Evolutionary conservation across 2,329 filamentous ascomycete genomes (phyloP).

Genomic region (Aureobasidium sp.): DNA sequence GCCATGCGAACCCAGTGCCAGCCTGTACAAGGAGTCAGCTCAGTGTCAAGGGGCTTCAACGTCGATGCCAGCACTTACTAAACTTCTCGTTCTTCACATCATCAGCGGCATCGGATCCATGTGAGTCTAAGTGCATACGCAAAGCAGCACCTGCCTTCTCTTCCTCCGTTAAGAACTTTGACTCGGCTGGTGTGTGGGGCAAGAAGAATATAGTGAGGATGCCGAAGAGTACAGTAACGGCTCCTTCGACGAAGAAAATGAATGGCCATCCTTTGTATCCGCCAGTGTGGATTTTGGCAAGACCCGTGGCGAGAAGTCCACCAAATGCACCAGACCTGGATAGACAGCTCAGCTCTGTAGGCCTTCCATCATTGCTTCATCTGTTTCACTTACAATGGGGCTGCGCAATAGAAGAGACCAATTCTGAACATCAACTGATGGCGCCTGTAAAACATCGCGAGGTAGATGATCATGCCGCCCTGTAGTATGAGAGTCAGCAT

Average conservation of each 20-base stretch:
- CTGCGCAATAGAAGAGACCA: constrained; percentile 30
- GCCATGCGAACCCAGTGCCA: constrained; percentile 20
- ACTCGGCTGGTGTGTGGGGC: constrained; percentile 43
- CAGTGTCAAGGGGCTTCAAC: no score
- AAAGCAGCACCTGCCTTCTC: constrained; percentile 20
- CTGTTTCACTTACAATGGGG: constrained; percentile 3
- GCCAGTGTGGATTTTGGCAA: constrained; percentile 30
- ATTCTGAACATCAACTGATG: constrained; percentile 34
- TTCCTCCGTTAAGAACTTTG: constrained; percentile 26
- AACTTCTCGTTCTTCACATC: constrained; percentile 18
- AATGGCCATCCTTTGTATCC: constrained; percentile 33
- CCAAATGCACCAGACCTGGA: constrained; percentile 29
- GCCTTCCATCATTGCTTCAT: no score
- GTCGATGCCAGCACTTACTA: neutral
- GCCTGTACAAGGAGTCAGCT: neutral
- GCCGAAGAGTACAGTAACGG: constrained; percentile 48
- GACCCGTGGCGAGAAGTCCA: constrained; percentile 34
- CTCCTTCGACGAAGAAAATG: constrained; percentile 42
- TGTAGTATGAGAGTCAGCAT: neutral
- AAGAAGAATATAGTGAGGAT: constrained; percentile 46
- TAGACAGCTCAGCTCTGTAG: no score
- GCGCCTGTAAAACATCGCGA: constrained; percentile 35
- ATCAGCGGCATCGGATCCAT: constrained; percentile 15
- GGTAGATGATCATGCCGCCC: constrained; percentile 29
- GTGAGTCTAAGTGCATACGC: constrained; percentile 22